Conservation (phyloP, 1,139 yeast species). For the Spathaspora sp. region DNA sequence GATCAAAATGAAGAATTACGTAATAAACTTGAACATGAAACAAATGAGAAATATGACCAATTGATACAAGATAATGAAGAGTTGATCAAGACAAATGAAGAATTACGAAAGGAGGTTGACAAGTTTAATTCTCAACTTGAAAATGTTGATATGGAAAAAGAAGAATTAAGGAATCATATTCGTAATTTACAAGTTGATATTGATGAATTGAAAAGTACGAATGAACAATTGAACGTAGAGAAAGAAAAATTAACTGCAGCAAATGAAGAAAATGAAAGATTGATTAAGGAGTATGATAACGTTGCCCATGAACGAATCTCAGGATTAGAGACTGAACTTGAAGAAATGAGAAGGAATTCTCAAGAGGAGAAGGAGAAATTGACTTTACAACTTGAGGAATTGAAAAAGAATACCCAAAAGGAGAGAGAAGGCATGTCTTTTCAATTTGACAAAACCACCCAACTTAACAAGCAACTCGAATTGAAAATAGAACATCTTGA, state of each 20-base stretch:
- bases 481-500: constrained; percentile 21
- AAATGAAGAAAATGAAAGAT: constrained; percentile 23
- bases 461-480: constrained; percentile 20
- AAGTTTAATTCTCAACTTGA: neutral
- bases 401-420: constrained; percentile 17
- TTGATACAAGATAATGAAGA: constrained; percentile 8
- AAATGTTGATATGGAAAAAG: neutral
- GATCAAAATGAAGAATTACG: constrained; percentile 14
- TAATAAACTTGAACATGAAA: constrained; percentile 1
- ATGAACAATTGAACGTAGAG: constrained; percentile 9
- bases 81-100: constrained; percentile 14
- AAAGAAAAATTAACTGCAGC: constrained; percentile 18
- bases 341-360: constrained; percentile 12
- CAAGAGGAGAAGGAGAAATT: neutral
- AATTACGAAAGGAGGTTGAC: constrained; percentile 6
- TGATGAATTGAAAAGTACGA: constrained; percentile 6
- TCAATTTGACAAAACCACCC: constrained; percentile 15
- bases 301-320: constrained; percentile 16
- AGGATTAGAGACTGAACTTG: constrained; percentile 20
- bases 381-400: constrained; percentile 5
- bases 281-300: constrained; percentile 15
- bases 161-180: constrained; percentile 3
- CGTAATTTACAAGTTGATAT: constrained; percentile 1
- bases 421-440: constrained; percentile 12
- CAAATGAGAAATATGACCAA: neutral